These are phyloP conservation scores for Dichomitus squalens DNA, from an alignment of 1,284 basidiomycete genomes.

Conservation along the genomic window DNA sequence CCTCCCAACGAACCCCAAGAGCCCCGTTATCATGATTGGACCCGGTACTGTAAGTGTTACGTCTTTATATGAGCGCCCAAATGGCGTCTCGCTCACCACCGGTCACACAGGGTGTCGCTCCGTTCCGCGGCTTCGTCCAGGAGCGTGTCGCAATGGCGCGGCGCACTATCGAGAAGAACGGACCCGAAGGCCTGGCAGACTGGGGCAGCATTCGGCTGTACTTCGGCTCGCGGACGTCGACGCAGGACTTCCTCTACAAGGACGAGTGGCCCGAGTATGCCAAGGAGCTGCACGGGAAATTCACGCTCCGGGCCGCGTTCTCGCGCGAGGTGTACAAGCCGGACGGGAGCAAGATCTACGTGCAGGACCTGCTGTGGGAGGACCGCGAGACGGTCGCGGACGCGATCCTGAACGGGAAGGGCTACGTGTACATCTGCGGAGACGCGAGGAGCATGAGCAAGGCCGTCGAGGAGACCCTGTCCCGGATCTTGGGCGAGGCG, in stretches of 20 bases:
- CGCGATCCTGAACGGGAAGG: conserved; percentile 90
- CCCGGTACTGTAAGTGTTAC: conserved; percentile 85
- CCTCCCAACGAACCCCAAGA: conserved; percentile 95
- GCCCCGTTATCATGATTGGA: conserved; percentile 98
- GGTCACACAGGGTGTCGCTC: conserved; percentile 83
- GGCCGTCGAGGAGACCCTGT: conserved; percentile 88
- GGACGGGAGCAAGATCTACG: conserved; percentile 96
- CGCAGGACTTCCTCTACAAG: conserved; percentile 91
- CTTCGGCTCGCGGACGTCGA: conserved; percentile 90
- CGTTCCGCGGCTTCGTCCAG: conserved; percentile 98
- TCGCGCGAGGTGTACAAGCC: conserved; percentile 89
- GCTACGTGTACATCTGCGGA: conserved; percentile 94
- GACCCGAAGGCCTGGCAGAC: conserved; percentile 87
- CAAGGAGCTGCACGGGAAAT: conserved; percentile 88
- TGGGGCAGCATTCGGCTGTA: conserved; percentile 96
- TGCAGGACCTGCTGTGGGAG: conserved; percentile 95
- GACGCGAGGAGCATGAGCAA: conserved; percentile 97
- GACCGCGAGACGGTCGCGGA: conserved; percentile 81
- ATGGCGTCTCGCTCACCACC: conserved; percentile 5
- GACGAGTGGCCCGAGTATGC: conserved; percentile 93
- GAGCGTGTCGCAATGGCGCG: conserved; percentile 95
- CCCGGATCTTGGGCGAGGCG: conserved; percentile 88
- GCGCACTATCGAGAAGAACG: conserved; percentile 92
- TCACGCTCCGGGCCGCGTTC: conserved; percentile 87
- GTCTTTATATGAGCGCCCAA: neutral